Conservation (phyloP, 306 rosid genomes). For the Benincasa hispida region DNA sequence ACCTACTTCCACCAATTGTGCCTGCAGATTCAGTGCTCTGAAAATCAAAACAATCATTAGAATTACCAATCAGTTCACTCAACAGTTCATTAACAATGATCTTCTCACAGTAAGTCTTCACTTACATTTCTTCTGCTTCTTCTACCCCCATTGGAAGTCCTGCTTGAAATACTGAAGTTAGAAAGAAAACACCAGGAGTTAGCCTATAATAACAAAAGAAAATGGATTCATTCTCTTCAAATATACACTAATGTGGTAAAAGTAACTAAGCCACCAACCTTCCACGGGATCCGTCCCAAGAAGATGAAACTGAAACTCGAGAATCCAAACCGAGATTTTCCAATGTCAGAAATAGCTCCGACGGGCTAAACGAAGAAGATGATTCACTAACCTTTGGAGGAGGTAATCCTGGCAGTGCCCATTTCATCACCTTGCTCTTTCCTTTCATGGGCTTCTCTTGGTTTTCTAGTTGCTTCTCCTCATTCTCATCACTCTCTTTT, state of each 20-base stretch:
- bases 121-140: conserved; percentile 89
- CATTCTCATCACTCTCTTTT: conserved; percentile 17
- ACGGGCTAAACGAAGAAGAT: conserved; percentile 31
- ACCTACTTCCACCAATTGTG: conserved; percentile 48
- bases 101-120: background rate
- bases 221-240: background rate
- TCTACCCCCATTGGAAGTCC: conserved; percentile 45
- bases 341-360: conserved; percentile 46
- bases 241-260: background rate
- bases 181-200: conserved; percentile 10
- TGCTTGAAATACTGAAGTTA: conserved; percentile 46
- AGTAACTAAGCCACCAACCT: conserved; percentile 37
- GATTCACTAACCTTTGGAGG: conserved; percentile 33
- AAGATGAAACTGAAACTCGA: conserved; percentile 35
- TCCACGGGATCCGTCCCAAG: conserved; percentile 59
- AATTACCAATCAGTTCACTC: background rate
- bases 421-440: conserved; percentile 33
- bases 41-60: conserved; percentile 5
- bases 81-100: conserved; percentile 3
- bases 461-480: conserved; percentile 8
- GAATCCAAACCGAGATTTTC: conserved; percentile 67
- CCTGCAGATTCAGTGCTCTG: conserved; percentile 65
- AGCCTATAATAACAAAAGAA: background rate
- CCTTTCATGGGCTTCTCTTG: conserved; percentile 13
- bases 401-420: conserved; percentile 85